Conservation (phyloP, 208 protist genomes). For the Lotmaria passim region DNA sequence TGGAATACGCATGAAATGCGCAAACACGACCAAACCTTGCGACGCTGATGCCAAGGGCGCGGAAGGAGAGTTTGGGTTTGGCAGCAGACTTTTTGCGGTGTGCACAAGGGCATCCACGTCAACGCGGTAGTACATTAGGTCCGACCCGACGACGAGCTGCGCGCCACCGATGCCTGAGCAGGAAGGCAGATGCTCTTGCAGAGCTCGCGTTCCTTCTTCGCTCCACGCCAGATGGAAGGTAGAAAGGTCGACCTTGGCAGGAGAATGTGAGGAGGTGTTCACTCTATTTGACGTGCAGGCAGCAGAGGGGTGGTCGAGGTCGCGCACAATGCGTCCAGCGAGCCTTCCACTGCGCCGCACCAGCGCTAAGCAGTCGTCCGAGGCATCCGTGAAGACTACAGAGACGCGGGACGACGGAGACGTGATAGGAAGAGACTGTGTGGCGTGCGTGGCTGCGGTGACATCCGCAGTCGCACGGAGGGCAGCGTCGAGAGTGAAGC, state of each 20-base stretch:
- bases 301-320: constrained; percentile 1
- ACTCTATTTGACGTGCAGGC: background rate
- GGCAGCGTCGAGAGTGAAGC: constrained; percentile 44
- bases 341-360: constrained; percentile 33
- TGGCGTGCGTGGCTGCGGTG: background rate
- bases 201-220: constrained; percentile 17
- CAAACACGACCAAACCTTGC: constrained; percentile 37
- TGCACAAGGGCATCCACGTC: constrained; percentile 51
- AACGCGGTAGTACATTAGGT: constrained; percentile 76
- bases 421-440: too few species aligned
- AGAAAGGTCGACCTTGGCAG: background rate
- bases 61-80: constrained; percentile 19
- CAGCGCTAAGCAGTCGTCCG: constrained; percentile 49
- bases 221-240: constrained; percentile 57
- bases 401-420: background rate
- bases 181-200: constrained; percentile 20
- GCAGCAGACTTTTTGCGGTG: constrained; percentile 31
- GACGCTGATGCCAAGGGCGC: background rate
- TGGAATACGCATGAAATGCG: constrained; percentile 69
- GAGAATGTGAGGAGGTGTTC: background rate
- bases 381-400: constrained; percentile 66
- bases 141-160: constrained; percentile 61
- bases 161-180: background rate
- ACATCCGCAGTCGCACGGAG: background rate
- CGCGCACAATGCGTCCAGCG: constrained; percentile 9